Conservation (phyloP, 2,329 filamentous ascomycete genomes). For the Colletotrichum sublineola region DNA sequence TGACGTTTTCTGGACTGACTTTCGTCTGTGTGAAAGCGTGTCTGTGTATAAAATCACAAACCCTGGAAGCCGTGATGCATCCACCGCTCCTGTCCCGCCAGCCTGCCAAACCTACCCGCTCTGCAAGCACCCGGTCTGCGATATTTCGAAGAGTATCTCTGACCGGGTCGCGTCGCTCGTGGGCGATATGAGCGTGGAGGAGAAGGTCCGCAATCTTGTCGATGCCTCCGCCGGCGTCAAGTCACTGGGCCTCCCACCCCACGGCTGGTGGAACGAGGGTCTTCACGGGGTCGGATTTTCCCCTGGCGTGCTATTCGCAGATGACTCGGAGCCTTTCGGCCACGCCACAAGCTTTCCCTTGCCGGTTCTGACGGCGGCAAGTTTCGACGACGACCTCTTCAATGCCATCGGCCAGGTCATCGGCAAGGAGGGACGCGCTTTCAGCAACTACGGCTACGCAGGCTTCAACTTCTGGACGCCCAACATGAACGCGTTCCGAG, state of each 20-base stretch:
- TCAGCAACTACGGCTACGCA: slow-evolving; percentile 69
- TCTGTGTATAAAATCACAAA: not conserved
- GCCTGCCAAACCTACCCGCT: not conserved
- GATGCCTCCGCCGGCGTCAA: slow-evolving; percentile 7
- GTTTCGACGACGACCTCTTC: slow-evolving; percentile 71
- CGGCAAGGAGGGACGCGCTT: slow-evolving; percentile 72
- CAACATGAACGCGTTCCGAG: slow-evolving; percentile 75
- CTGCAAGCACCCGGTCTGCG: not conserved
- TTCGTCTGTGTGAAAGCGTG: not conserved
- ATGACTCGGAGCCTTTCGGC: slow-evolving; percentile 65
- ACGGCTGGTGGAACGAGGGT: slow-evolving; percentile 69
- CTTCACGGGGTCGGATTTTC: slow-evolving; percentile 71
- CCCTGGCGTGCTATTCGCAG: slow-evolving; percentile 65
- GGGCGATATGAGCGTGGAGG: not conserved
- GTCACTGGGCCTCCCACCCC: slow-evolving; percentile 2
- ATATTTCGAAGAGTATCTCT: not conserved
- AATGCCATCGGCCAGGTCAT: slow-evolving; percentile 53
- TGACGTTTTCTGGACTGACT: not conserved
- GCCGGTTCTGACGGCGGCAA: slow-evolving; percentile 72
- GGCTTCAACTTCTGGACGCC: slow-evolving; percentile 74
- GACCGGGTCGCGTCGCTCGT: slow-evolving; percentile 1
- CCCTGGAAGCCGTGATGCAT: not conserved
- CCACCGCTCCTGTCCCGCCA: not conserved
- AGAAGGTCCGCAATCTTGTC: not conserved
- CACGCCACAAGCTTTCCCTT: slow-evolving; percentile 75